A percentile compares a stretch with the other conserved stretches of the same genome.
Evolutionary conservation across 2,329 filamentous ascomycete genomes (phyloP).

Genomic region (Cytospora mali): DNA sequence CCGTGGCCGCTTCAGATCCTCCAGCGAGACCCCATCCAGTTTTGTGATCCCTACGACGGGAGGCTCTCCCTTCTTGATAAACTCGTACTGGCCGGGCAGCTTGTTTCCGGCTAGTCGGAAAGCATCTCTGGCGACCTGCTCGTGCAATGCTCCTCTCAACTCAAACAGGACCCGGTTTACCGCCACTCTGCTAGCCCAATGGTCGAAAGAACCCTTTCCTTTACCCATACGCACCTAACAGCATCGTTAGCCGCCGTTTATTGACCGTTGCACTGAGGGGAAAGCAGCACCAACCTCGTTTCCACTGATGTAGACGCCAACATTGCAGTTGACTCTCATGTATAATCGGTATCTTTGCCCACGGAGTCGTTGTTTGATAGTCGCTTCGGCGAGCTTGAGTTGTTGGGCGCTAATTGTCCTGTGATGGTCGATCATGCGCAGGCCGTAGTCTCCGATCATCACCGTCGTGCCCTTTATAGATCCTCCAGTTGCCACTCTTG

Average conservation of each 20-base stretch:
- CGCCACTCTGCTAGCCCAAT: slow-evolving; percentile 88
- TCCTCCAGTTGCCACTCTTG: slow-evolving; percentile 86
- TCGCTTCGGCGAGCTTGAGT: slow-evolving; percentile 88
- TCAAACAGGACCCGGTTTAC: slow-evolving; percentile 94
- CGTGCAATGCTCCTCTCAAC: slow-evolving; percentile 87
- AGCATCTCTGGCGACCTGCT: slow-evolving; percentile 90
- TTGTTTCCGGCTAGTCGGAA: slow-evolving; percentile 94
- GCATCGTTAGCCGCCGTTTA: slow-evolving; percentile 8
- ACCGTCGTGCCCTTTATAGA: slow-evolving; percentile 92
- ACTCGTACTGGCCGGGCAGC: slow-evolving; percentile 87
- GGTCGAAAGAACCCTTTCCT: slow-evolving; percentile 95
- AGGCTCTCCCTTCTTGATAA: slow-evolving; percentile 89
- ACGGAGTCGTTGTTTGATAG: slow-evolving; percentile 84
- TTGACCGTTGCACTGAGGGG: not conserved
- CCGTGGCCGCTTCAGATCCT: slow-evolving; percentile 80
- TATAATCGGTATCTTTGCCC: slow-evolving; percentile 93
- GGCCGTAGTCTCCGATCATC: slow-evolving; percentile 92
- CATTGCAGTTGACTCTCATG: slow-evolving; percentile 86
- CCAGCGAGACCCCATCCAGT: slow-evolving; percentile 79
- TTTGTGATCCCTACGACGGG: slow-evolving; percentile 93
- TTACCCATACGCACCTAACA: slow-evolving; percentile 91
- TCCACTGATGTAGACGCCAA: slow-evolving; percentile 92
- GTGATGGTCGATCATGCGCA: slow-evolving; percentile 92
- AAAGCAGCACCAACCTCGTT: slow-evolving; percentile 68
- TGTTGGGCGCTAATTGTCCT: slow-evolving; percentile 85